phyloP scores from a whole-genome alignment of 306 rosid species.

The Phaseolus lunatus region DNA sequence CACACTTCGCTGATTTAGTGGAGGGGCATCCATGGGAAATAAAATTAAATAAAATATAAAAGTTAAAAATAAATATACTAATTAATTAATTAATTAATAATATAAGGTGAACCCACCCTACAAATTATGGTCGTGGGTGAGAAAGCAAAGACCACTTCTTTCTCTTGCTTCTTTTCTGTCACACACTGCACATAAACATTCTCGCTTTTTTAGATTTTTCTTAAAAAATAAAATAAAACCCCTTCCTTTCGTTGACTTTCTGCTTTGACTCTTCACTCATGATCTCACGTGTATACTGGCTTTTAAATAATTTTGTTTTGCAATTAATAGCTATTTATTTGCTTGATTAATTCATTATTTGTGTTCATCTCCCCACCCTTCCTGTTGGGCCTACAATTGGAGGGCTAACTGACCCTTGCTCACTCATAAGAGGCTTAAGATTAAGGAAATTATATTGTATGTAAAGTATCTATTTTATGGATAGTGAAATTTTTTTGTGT shows the following conservation, averaged over 20 bases:
- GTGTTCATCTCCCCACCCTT: neutral
- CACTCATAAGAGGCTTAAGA: too few relatives aligned
- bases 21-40: slow-evolving; percentile 45
- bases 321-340: neutral
- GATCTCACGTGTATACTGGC: neutral
- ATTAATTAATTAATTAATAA: neutral
- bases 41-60: neutral
- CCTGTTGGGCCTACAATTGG: too few relatives aligned
- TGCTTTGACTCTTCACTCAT: neutral
- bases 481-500: too few relatives aligned
- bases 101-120: neutral
- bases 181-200: neutral
- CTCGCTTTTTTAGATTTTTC: neutral
- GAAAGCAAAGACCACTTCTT: slow-evolving; percentile 42
- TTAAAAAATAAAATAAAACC: neutral
- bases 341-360: neutral
- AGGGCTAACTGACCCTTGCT: too few relatives aligned
- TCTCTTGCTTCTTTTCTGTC: neutral
- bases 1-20: slow-evolving; percentile 18
- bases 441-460: too few relatives aligned
- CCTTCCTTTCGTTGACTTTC: neutral
- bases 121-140: slow-evolving; percentile 34
- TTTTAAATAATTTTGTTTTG: neutral
- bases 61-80: neutral
- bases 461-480: too few relatives aligned